phyloP scores from a whole-genome alignment of 306 rosid genomes.

The Dalbergia oliveri region DNA sequence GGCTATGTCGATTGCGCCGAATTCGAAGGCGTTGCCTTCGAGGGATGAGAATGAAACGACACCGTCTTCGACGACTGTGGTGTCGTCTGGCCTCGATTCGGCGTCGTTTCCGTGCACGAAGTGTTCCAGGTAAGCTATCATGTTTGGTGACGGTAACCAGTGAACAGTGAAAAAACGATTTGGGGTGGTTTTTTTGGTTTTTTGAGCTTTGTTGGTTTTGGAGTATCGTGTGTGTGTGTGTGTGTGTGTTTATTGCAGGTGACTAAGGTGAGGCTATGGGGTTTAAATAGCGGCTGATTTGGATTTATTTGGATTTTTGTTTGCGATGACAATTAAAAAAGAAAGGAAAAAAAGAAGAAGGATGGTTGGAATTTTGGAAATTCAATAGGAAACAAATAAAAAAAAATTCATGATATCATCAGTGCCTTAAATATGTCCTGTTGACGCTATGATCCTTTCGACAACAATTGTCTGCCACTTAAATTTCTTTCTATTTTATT shows the following conservation, averaged over 20 bases:
- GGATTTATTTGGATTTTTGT: conserved; percentile 1
- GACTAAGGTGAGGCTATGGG: background rate
- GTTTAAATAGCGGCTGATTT: conserved; percentile 43
- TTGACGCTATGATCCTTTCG: conserved; percentile 35
- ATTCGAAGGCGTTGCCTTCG: conserved; percentile 31
- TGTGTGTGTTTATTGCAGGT: background rate
- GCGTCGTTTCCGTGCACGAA: conserved; percentile 74
- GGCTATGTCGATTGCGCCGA: conserved; percentile 45
- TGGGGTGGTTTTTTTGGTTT: background rate
- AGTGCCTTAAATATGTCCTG: background rate
- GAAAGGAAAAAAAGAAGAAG: too few relatives aligned
- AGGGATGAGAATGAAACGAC: conserved; percentile 42
- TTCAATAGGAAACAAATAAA: background rate
- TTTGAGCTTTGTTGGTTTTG: background rate
- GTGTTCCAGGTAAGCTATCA: conserved; percentile 87
- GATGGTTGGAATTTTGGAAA: background rate
- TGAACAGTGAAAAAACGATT: background rate
- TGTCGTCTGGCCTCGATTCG: conserved; percentile 54
- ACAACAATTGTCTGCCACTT: conserved; percentile 46
- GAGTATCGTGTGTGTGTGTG: background rate
- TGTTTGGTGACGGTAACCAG: conserved; percentile 40
- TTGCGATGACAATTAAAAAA: too few relatives aligned
- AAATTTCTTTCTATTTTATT: background rate
- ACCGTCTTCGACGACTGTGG: conserved; percentile 45
- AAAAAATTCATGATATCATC: conserved; percentile 16